Evolutionary conservation across 805 yeast species (phyloP).

Genomic region (Dipodascus albidus): DNA sequence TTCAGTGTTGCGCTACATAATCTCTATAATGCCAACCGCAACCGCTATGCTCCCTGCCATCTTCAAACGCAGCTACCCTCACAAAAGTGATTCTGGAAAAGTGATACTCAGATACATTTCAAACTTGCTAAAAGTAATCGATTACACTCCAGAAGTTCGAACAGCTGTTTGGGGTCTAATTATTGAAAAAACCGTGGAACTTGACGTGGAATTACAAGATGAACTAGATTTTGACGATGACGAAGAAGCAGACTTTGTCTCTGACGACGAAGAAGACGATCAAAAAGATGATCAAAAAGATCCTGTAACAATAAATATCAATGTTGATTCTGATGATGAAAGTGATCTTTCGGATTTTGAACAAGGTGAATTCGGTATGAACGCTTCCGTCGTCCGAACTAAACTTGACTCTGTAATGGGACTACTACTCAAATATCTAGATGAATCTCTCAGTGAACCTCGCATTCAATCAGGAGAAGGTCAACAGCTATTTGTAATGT

Average conservation of each 20-base stretch:
- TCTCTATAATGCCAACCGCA: slow-evolving; percentile 73
- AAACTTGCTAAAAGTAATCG: slow-evolving; percentile 47
- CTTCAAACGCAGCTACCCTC: slow-evolving; percentile 60
- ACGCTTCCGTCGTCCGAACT: slow-evolving; percentile 33
- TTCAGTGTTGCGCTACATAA: slow-evolving; percentile 47
- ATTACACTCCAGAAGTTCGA: slow-evolving; percentile 68
- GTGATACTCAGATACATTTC: slow-evolving; percentile 51
- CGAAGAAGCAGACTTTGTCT: slow-evolving; percentile 45
- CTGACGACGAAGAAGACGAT: slow-evolving; percentile 27
- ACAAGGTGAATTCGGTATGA: slow-evolving; percentile 19
- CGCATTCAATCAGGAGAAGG: slow-evolving; percentile 51
- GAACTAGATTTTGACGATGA: slow-evolving; percentile 79
- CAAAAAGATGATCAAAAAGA: slow-evolving; percentile 11
- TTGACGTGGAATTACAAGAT: slow-evolving; percentile 88
- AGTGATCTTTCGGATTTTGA: slow-evolving; percentile 23
- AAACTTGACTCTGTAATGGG: slow-evolving; percentile 66
- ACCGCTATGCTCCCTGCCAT: slow-evolving; percentile 49
- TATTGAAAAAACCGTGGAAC: slow-evolving; percentile 66
- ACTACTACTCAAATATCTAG: slow-evolving; percentile 41
- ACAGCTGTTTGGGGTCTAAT: slow-evolving; percentile 69
- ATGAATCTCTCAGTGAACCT: slow-evolving; percentile 37
- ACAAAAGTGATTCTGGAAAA: slow-evolving; percentile 49
- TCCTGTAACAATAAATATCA: slow-evolving; percentile 26
- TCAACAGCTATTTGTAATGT: slow-evolving; percentile 55
- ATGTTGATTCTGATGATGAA: slow-evolving; percentile 25